These are phyloP conservation scores for Axilococcus clingmanii DNA, from an alignment of 139 green algal genomes.

Conservation along the genomic window DNA sequence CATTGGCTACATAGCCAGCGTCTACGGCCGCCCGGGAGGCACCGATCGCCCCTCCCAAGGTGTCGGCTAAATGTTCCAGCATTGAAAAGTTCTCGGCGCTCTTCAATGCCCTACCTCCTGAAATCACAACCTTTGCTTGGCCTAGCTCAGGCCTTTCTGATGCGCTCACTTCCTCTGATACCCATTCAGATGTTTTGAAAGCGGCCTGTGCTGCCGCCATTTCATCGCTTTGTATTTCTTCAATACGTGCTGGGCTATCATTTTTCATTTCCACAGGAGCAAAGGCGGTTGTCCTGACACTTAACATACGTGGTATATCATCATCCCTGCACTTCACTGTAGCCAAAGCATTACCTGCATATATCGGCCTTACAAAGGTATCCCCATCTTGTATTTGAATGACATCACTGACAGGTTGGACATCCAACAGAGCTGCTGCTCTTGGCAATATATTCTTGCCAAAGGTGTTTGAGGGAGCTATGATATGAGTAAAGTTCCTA, in stretches of 20 bases:
- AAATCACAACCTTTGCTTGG: constrained; percentile 55
- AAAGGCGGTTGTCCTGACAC: constrained; percentile 72
- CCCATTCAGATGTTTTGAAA: constrained; percentile 32
- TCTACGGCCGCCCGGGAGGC: constrained; percentile 86
- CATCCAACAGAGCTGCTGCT: constrained; percentile 67
- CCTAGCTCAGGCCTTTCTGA: constrained; percentile 67
- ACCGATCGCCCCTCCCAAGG: constrained; percentile 75
- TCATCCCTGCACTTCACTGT: constrained; percentile 44
- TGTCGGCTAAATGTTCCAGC: constrained; percentile 75
- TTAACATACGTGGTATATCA: constrained; percentile 43
- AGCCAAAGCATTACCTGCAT: constrained; percentile 81
- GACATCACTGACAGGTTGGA: constrained; percentile 73
- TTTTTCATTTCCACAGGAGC: constrained; percentile 3
- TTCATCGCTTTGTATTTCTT: constrained; percentile 33
- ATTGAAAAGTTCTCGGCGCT: constrained; percentile 68
- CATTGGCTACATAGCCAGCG: constrained; percentile 76
- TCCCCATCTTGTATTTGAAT: constrained; percentile 35
- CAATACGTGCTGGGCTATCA: constrained; percentile 17
- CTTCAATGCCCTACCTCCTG: constrained; percentile 81
- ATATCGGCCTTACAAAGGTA: constrained; percentile 77
- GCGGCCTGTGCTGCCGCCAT: constrained; percentile 19
- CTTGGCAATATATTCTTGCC: constrained; percentile 79
- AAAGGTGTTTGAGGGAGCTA: constrained; percentile 56
- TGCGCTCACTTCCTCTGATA: constrained; percentile 21
- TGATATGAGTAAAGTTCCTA: constrained; percentile 52